Evolutionary conservation across 768 basidiomycete genomes (phyloP).

Genomic region (Mycena polygramma): DNA sequence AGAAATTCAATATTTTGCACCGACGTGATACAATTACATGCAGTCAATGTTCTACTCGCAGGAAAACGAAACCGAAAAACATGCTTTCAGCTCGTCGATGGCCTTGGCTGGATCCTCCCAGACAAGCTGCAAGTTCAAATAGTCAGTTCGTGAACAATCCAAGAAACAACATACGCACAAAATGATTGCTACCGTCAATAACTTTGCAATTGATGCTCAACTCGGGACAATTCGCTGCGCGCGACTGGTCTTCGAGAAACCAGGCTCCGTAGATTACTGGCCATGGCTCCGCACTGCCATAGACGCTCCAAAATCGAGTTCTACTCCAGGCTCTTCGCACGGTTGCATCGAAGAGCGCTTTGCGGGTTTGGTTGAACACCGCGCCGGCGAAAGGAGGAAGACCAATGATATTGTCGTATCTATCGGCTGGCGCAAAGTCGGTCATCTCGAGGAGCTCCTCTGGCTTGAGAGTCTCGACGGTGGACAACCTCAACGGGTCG

Average conservation of each 20-base stretch:
- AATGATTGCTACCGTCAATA: constrained; percentile 40
- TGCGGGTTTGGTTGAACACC: constrained; percentile 14
- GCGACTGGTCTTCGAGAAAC: constrained; percentile 39
- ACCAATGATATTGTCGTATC: constrained; percentile 32
- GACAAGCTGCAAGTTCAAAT: constrained; percentile 18
- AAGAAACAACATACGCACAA: constrained; percentile 32
- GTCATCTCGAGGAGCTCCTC: constrained; percentile 26
- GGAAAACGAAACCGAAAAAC: constrained; percentile 12
- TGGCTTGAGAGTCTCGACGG: constrained; percentile 22
- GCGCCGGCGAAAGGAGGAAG: constrained; percentile 11
- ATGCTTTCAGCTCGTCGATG: constrained; percentile 30
- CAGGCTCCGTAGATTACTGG: constrained; percentile 34
- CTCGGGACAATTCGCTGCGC: constrained; percentile 18
- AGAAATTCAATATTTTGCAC: too few species aligned
- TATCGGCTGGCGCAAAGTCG: constrained; percentile 29
- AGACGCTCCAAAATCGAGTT: constrained; percentile 29
- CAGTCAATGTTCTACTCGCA: too few species aligned
- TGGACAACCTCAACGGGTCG: constrained; percentile 8
- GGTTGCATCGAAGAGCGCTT: constrained; percentile 33
- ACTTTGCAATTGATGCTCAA: constrained; percentile 33
- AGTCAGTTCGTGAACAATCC: background rate
- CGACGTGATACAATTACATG: too few species aligned
- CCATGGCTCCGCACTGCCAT: constrained; percentile 29
- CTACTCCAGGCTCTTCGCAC: constrained; percentile 27
- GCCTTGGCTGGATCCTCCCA: constrained; percentile 38